Conservation (phyloP, 768 basidiomycete genomes). For the Mycena vitilis region DNA sequence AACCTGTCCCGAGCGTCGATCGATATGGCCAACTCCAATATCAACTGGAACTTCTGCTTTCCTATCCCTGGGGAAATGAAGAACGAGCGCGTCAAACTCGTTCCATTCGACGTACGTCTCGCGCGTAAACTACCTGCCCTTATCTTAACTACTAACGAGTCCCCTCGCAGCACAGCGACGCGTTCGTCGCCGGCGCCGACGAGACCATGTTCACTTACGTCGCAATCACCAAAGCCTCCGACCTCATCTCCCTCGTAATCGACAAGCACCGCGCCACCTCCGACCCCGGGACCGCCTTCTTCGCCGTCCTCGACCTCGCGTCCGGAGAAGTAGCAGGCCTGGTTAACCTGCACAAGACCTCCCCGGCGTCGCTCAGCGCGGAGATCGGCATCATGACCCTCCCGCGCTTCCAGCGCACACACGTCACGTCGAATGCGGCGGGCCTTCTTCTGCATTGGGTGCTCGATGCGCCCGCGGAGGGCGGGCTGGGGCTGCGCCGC, state of each 20-base stretch:
- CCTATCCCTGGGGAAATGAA: slow-evolving; percentile 57
- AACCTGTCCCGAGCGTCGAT: too few relatives aligned
- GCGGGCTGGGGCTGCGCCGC: slow-evolving; percentile 67
- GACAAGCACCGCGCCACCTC: slow-evolving; percentile 46
- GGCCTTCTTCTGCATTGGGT: slow-evolving; percentile 63
- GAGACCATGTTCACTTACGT: slow-evolving; percentile 52
- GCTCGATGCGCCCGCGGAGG: slow-evolving; percentile 51
- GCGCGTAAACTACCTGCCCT: too few relatives aligned
- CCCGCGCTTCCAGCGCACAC: slow-evolving; percentile 71
- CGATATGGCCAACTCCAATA: too few relatives aligned
- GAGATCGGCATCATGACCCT: slow-evolving; percentile 71
- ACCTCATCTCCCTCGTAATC: slow-evolving; percentile 51
- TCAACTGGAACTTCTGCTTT: slow-evolving; percentile 59
- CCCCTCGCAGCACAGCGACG: slow-evolving; percentile 48
- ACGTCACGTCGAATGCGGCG: slow-evolving; percentile 67
- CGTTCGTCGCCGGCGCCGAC: slow-evolving; percentile 53
- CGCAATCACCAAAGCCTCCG: slow-evolving; percentile 40
- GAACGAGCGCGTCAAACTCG: slow-evolving; percentile 59
- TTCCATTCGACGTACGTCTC: slow-evolving; percentile 66
- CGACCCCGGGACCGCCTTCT: slow-evolving; percentile 53
- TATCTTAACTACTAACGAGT: too few relatives aligned
- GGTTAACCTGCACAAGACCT: slow-evolving; percentile 62
- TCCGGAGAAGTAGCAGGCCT: slow-evolving; percentile 55
- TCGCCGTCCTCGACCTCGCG: slow-evolving; percentile 63
- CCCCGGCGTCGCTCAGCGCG: slow-evolving; percentile 51